Conservation (phyloP, 2,329 filamentous ascomycete species). For the Penicillium sp. region DNA sequence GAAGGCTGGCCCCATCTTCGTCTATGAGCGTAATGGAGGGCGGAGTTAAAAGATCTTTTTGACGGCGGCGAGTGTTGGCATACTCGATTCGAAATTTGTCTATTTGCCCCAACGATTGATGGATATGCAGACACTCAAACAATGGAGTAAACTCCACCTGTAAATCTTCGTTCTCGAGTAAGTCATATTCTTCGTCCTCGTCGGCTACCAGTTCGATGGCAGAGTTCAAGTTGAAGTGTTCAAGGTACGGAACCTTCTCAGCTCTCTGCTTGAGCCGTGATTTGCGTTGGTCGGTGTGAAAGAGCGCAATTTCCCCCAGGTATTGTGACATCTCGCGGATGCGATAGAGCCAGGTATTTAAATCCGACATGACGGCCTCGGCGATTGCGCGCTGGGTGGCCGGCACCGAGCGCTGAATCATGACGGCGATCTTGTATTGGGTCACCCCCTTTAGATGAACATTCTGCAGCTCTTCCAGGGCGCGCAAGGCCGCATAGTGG, state of each 20-base stretch:
- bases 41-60: conserved; percentile 88
- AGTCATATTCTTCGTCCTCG: conserved; percentile 92
- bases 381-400: conserved; percentile 90
- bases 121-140: conserved; percentile 94
- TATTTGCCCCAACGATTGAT: conserved; percentile 87
- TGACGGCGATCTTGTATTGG: conserved; percentile 89
- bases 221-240: conserved; percentile 88
- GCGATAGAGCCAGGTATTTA: conserved; percentile 94
- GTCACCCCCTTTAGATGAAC: conserved; percentile 93
- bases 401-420: conserved; percentile 95
- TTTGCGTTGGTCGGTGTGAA: conserved; percentile 86
- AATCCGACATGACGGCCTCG: conserved; percentile 92
- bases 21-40: conserved; percentile 72
- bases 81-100: conserved; percentile 92
- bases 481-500: conserved; percentile 91
- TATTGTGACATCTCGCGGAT: conserved; percentile 97
- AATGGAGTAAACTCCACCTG: conserved; percentile 93
- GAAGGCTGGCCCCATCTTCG: conserved; percentile 83
- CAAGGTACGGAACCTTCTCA: conserved; percentile 71
- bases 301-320: conserved; percentile 92
- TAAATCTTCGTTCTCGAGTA: conserved; percentile 91
- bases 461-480: conserved; percentile 92
- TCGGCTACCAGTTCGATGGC: conserved; percentile 94
- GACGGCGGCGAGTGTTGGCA: conserved; percentile 81
- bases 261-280: conserved; percentile 79